Evolutionary conservation across 495 filamentous ascomycete genomes (phyloP), one percentile per base, ranked within the genome.

Genomic region (Hypoxylon cercidicola): DNA sequence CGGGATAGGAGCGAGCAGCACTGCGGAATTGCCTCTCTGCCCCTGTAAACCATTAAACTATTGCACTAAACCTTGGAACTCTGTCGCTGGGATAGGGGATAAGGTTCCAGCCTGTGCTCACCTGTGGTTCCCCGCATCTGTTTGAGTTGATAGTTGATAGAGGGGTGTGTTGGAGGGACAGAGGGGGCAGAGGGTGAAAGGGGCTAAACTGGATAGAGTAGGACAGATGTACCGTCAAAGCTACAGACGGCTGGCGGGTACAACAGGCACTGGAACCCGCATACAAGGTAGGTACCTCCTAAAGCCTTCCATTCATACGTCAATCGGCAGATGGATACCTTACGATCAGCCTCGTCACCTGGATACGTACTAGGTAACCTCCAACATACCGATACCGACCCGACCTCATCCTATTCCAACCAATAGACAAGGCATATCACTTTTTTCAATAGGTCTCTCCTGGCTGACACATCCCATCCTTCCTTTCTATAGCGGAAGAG

Each of bases 261-360:
- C 59, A 49, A 19, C 12, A 13, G 1, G 10, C 28, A 20, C 12
- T n/a, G n/a, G 23, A n/a, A 32, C 21, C 10, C 25, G 21, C 44
- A 10, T 59, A 68, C 54, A n/a, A n/a, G n/a, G n/a, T n/a, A n/a
- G n/a, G n/a, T n/a, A n/a, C 23, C 23, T 5, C 23, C 23, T 25
- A 25, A 25, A 25, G 23, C 23, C 23, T 25, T 44, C 65, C 58
- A 49, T 61, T 32, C 50, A 68, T 63, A 69, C 69, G 62, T 70
- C 69, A 70, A 70, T 68, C 66, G 57, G 57, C 53, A 66, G 60
- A 67, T 67, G 47, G 39, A 35, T n/a, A 28, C 13, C 50, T 32
- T 32, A 63, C 50, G 35, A 56, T 67, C 70, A 68, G 67, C 70
- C 70, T 72, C 57, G 70, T 68, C 67, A 59, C 53, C 62, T 40